Conservation (phyloP, 139 green algal species). For the Chlorella vulgaris region DNA sequence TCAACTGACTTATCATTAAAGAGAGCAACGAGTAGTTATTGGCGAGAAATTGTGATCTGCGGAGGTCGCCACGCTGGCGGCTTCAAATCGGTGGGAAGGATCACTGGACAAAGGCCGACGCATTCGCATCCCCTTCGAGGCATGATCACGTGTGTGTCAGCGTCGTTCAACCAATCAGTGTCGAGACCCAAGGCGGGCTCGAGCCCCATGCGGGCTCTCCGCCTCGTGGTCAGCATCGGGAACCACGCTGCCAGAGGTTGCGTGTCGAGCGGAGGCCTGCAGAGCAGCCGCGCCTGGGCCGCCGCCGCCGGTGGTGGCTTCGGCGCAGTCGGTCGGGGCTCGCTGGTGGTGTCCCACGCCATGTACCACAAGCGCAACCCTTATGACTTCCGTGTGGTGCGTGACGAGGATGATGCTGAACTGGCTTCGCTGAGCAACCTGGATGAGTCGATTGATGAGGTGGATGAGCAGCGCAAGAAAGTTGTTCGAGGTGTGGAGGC, state of each 20-base stretch:
- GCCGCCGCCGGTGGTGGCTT: neutral
- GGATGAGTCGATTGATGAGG: conserved; percentile 20
- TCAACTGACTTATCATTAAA: too few relatives aligned
- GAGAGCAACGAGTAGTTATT: too few relatives aligned
- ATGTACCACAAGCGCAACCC: conserved; percentile 27
- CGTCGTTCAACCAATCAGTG: too few relatives aligned
- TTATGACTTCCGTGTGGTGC: neutral
- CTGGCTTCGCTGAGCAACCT: conserved; percentile 1
- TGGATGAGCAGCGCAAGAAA: conserved; percentile 24
- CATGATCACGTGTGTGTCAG: neutral
- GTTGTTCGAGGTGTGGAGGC: conserved; percentile 3
- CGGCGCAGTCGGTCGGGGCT: neutral
- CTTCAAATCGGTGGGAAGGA: too few relatives aligned
- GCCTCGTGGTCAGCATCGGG: neutral
- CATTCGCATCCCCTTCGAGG: too few relatives aligned
- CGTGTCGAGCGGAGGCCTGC: neutral
- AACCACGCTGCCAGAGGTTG: neutral
- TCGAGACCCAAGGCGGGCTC: too few relatives aligned
- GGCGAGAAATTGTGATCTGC: too few relatives aligned
- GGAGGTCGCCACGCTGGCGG: too few relatives aligned
- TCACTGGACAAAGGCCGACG: too few relatives aligned
- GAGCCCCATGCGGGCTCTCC: neutral
- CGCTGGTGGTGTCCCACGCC: neutral
- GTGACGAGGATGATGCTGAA: neutral
- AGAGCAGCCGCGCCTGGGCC: neutral